A percentile compares a stretch with the other conserved stretches of the same genome.
Evolutionary conservation across 2,329 filamentous ascomycete genomes (phyloP).

Genomic region (Coniochaeta sp.): DNA sequence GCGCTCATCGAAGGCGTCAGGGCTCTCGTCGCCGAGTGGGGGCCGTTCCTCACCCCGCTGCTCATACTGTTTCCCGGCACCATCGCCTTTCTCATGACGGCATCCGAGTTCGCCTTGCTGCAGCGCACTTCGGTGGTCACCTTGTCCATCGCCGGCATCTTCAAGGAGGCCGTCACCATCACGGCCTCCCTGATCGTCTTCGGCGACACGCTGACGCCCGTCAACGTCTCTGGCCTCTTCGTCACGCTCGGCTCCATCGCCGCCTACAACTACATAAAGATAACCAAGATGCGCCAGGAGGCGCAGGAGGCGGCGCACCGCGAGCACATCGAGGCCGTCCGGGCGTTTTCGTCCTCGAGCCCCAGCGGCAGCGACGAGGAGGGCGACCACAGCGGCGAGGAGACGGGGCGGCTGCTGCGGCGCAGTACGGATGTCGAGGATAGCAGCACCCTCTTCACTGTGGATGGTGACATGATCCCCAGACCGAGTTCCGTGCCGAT

Average conservation of each 20-base stretch:
- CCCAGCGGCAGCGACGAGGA: slow-evolving; percentile 22
- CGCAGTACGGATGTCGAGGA: slow-evolving; percentile 29
- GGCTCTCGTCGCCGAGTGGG: slow-evolving; percentile 59
- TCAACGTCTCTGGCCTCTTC: slow-evolving; percentile 83
- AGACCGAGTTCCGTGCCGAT: background rate
- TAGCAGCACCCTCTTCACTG: slow-evolving; percentile 26
- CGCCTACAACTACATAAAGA: slow-evolving; percentile 92
- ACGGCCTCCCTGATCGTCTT: slow-evolving; percentile 81
- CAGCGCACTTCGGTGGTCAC: slow-evolving; percentile 95
- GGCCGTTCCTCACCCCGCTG: slow-evolving; percentile 55
- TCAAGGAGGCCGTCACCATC: slow-evolving; percentile 98
- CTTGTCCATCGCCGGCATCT: slow-evolving; percentile 92
- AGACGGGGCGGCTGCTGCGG: slow-evolving; percentile 37
- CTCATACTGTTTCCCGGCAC: slow-evolving; percentile 84
- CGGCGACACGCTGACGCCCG: slow-evolving; percentile 74
- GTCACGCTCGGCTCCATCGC: slow-evolving; percentile 82
- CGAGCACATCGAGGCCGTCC: slow-evolving; percentile 28
- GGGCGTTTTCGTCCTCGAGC: slow-evolving; percentile 19
- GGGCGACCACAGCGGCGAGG: slow-evolving; percentile 32
- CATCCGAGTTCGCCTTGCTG: slow-evolving; percentile 89
- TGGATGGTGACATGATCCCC: slow-evolving; percentile 32
- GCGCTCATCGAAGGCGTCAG: slow-evolving; percentile 60
- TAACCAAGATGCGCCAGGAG: slow-evolving; percentile 77
- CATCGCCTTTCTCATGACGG: slow-evolving; percentile 94
- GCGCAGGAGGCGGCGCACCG: slow-evolving; percentile 48